These are phyloP conservation scores for Fusarium begoniae DNA, from an alignment of 2,329 filamentous ascomycete genomes.

Conservation along the genomic window DNA sequence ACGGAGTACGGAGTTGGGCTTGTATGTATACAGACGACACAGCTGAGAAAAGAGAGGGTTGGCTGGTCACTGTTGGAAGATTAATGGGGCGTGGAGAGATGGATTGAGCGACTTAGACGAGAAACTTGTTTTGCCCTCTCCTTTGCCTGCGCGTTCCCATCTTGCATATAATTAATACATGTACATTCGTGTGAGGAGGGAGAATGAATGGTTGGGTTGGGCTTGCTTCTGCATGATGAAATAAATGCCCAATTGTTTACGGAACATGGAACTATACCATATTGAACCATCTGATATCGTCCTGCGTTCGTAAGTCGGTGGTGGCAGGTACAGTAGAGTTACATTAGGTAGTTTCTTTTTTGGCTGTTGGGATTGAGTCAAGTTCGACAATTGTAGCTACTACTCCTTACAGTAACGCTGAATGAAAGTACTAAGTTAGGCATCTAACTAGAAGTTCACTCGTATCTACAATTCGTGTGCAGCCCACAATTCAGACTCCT, in stretches of 20 bases:
- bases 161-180: neutral
- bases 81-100: slow-evolving; percentile 11
- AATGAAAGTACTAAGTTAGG: neutral
- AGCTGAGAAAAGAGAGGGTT: slow-evolving; percentile 11
- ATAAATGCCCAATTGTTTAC: slow-evolving; percentile 3
- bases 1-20: neutral
- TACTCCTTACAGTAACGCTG: neutral
- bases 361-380: neutral
- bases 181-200: neutral
- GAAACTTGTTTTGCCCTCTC: slow-evolving; percentile 11
- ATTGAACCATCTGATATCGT: slow-evolving; percentile 3
- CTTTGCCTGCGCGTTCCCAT: neutral
- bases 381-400: neutral
- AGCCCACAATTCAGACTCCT: neutral
- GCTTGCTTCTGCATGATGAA: slow-evolving; percentile 14
- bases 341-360: neutral
- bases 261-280: neutral
- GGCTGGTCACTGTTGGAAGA: slow-evolving; percentile 7
- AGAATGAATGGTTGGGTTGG: neutral
- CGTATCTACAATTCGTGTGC: neutral
- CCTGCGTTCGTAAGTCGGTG: neutral
- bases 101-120: neutral
- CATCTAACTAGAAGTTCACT: neutral
- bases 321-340: neutral
- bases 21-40: neutral